Evolutionary conservation across 2,329 filamentous ascomycete genomes (phyloP).

Genomic region (Sarocladium kiliense): DNA sequence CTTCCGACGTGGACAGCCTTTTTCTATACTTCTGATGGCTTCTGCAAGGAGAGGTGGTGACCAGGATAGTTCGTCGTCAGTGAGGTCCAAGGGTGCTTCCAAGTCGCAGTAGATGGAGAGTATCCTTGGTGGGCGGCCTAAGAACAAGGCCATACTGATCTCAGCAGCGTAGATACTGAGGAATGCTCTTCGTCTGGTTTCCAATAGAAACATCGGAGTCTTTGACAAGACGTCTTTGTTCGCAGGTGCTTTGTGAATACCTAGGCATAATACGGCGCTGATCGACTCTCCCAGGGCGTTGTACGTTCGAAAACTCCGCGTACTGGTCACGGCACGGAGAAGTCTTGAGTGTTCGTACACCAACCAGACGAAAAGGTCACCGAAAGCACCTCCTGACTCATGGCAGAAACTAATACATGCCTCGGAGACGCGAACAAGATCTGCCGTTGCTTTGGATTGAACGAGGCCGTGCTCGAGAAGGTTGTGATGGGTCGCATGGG

Average conservation of each 20-base stretch:
- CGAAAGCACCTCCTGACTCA: background rate
- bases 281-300: background rate
- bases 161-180: background rate
- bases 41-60: background rate
- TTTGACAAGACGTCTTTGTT: background rate
- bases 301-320: background rate
- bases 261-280: background rate
- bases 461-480: background rate
- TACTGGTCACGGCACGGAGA: background rate
- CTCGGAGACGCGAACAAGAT: background rate
- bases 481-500: background rate
- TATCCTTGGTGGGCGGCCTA: background rate
- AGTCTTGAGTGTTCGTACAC: background rate
- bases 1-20: background rate
- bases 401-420: background rate
- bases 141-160: conserved; percentile 1
- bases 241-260: background rate
- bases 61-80: background rate
- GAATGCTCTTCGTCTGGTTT: background rate
- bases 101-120: background rate
- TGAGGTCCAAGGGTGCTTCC: background rate
- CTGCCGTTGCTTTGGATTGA: background rate
- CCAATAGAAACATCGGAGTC: background rate
- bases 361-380: background rate
- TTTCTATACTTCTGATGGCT: background rate